Base-by-base conservation (phyloP, 208 protist species). In the Trypanosoma platydactyli region DNA sequence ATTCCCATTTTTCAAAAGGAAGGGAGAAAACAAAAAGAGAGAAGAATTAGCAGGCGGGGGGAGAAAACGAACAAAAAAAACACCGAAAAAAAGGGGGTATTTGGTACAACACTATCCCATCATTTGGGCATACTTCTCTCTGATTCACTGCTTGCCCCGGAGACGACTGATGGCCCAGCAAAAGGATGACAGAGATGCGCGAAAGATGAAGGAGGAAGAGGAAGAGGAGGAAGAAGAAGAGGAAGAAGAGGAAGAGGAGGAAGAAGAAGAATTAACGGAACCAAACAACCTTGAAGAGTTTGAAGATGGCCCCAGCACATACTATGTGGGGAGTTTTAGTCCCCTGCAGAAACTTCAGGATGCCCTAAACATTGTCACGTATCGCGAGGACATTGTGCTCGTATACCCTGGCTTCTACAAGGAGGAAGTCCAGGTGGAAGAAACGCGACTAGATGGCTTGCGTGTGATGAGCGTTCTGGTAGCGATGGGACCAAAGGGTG, bases 321-420 rank as follows among this genome's bases (percentile, higher is more conserved):
- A 76, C 64, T 85, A 86, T 35, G 72, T 95, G 0, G 89, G 89
- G 24, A 81, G 85, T 49, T 95, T 89, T 74, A 93, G 86, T 72
- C 64, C 70, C 6, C 67, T 79, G 49, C 5, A 74, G 13, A 79
- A 68, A 27, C 74, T 93, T 30, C 77, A 79, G 13, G 77, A 85
- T 56, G 81, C 78, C 1, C 57, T 93, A 24, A 45, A 45, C 22
- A 35, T 45, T 1, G 72, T 84, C 27, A 65, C 70, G 50, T 95
- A 92, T 76, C 68, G 77, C 41, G 73, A 92, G 48, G 89, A 95
- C 50, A 56, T 80, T 38, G 68, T 95, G 7, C 73, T 89, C 29
- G 80, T 92, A 15, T 95, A 91, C 62, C 82, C 86, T 18, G 83
- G 84, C 27, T 27, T 79, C 15, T 91, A 92, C 73, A 45, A 25